Evolutionary conservation across 2,329 filamentous ascomycete species (phyloP).

Genomic region (Colletotrichum abscissum): DNA sequence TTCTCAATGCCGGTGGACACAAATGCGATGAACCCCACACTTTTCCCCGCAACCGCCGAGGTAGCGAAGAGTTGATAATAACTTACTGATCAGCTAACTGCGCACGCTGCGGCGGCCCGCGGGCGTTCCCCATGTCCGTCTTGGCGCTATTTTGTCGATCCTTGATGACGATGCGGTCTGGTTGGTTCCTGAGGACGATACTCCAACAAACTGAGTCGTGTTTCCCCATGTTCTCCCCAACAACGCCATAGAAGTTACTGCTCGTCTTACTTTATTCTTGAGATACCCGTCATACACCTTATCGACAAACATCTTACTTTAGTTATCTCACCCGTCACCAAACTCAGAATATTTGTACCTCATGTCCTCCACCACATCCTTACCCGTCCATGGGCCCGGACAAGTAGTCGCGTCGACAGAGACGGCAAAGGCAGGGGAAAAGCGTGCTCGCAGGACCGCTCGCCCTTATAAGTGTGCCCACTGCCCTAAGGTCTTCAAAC

Average conservation of each 20-base stretch:
- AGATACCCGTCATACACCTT: background rate
- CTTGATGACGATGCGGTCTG: background rate
- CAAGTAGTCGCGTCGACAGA: background rate
- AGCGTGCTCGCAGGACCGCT: background rate
- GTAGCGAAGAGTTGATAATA: slow-evolving; percentile 1
- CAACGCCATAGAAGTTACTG: background rate
- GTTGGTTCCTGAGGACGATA: background rate
- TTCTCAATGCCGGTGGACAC: background rate
- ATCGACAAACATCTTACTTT: background rate
- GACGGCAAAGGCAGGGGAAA: background rate
- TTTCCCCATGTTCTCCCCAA: background rate
- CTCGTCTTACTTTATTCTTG: background rate
- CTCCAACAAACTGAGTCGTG: background rate
- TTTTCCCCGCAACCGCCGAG: background rate
- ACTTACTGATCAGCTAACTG: slow-evolving; percentile 13
- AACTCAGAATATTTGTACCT: background rate
- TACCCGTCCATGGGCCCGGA: background rate
- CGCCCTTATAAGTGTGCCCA: background rate
- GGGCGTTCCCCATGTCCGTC: background rate
- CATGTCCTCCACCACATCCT: background rate
- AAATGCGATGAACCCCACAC: slow-evolving; percentile 2
- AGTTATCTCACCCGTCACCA: background rate
- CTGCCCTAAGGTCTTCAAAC: slow-evolving; percentile 6
- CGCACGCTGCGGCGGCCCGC: background rate
- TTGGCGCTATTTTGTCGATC: background rate